Evolutionary conservation across 768 basidiomycete genomes (phyloP).

Genomic region (Royoungia palumana): DNA sequence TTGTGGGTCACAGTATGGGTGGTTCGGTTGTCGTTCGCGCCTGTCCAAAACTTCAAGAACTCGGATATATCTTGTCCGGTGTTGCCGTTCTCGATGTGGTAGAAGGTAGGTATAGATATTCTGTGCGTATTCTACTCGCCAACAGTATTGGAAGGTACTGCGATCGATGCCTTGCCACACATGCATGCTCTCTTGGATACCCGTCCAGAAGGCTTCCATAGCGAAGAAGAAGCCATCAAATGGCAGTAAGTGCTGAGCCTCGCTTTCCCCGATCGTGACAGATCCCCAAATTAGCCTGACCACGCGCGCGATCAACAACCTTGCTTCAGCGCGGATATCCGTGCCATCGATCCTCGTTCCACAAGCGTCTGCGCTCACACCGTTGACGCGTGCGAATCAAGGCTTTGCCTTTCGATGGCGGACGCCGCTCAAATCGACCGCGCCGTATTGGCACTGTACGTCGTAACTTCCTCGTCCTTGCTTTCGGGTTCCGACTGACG

Average conservation of each 20-base stretch:
- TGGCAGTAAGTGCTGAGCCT: constrained; percentile 80
- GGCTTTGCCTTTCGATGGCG: constrained; percentile 62
- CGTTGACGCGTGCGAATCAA: constrained; percentile 26
- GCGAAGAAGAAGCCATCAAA: constrained; percentile 79
- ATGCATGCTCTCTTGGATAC: constrained; percentile 88
- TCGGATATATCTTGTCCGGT: constrained; percentile 69
- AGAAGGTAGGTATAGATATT: constrained; percentile 54
- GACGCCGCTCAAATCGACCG: constrained; percentile 78
- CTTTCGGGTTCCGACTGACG: constrained; percentile 1
- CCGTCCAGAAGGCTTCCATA: constrained; percentile 83
- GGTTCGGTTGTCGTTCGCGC: constrained; percentile 82
- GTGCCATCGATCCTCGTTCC: constrained; percentile 75
- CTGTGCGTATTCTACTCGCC: neutral
- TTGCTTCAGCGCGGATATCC: constrained; percentile 80
- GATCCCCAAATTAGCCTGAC: constrained; percentile 48
- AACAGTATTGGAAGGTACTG: constrained; percentile 57
- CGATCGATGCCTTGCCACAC: constrained; percentile 86
- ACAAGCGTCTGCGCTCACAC: constrained; percentile 34
- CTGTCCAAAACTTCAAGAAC: constrained; percentile 61
- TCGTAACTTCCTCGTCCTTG: neutral
- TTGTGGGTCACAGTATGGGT: constrained; percentile 96
- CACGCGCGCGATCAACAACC: constrained; percentile 80
- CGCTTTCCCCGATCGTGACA: neutral
- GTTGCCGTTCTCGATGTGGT: constrained; percentile 86
- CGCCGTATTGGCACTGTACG: constrained; percentile 87